Percentiles rank a stretch among this genome's conserved stretches.
Conservation (phyloP, 345 rosid genomes). For the Draba incana region DNA sequence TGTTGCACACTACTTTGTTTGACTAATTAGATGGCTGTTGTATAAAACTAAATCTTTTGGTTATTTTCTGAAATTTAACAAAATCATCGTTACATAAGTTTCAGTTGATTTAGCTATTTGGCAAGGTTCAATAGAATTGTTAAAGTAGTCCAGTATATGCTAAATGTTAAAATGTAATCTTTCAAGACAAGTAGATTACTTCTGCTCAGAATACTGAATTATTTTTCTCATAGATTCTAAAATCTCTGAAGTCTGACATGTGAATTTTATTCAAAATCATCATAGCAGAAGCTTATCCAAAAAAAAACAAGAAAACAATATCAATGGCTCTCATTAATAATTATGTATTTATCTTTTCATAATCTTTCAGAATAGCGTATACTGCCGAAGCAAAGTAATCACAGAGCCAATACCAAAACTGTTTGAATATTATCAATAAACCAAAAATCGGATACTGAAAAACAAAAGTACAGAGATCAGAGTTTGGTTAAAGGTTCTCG, state of each 20-base stretch:
- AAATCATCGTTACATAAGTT: too few species aligned
- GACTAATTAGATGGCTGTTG: too few species aligned
- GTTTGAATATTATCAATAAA: neutral
- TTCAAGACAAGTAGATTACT: too few species aligned
- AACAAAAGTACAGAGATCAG: slow-evolving; percentile 38
- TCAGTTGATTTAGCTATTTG: too few species aligned
- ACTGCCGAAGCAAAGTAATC: slow-evolving; percentile 38
- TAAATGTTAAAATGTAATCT: too few species aligned
- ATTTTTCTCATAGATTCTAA: slow-evolving; percentile 38
- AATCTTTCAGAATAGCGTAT: slow-evolving; percentile 41
- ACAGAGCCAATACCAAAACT: slow-evolving; percentile 18
- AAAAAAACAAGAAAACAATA: neutral
- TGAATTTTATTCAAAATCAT: slow-evolving; percentile 41
- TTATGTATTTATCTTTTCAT: slow-evolving; percentile 15
- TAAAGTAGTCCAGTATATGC: too few species aligned
- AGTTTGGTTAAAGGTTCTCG: slow-evolving; percentile 35
- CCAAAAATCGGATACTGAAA: neutral
- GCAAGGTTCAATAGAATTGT: too few species aligned
- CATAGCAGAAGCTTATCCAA: slow-evolving; percentile 30
- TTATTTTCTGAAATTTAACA: too few species aligned
- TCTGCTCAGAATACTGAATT: slow-evolving; percentile 29
- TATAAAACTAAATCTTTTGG: too few species aligned
- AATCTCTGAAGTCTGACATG: slow-evolving; percentile 51
- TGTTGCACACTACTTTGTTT: too few species aligned
- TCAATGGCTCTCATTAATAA: slow-evolving; percentile 22